Evolutionary conservation across 495 filamentous ascomycete genomes (phyloP).

Genomic region (Penicillium maclennaniae): DNA sequence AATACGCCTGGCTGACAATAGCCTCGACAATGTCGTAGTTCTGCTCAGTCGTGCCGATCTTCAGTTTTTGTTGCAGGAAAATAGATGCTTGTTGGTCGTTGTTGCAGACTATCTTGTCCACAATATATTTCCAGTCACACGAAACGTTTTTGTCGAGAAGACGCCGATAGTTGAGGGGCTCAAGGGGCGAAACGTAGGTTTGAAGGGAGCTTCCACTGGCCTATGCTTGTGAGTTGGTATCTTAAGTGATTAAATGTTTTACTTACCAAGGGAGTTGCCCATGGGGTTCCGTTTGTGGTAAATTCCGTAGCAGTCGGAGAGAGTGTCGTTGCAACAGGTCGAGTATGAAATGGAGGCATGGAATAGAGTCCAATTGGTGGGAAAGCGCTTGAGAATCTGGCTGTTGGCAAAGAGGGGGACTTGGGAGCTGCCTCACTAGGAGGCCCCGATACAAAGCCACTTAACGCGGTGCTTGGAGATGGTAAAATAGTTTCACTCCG

Average conservation of each 20-base stretch:
- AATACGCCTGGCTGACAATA: conserved; percentile 93
- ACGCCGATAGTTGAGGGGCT: conserved; percentile 95
- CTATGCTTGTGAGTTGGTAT: conserved; percentile 20
- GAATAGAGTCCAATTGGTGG: conserved; percentile 51
- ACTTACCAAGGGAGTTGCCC: conserved; percentile 48
- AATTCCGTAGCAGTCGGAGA: conserved; percentile 87
- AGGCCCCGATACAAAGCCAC: conserved; percentile 31
- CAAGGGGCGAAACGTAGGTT: conserved; percentile 80
- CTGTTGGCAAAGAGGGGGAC: conserved; percentile 25
- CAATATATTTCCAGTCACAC: conserved; percentile 99
- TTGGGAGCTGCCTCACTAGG: conserved; percentile 11
- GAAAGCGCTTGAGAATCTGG: conserved; percentile 37
- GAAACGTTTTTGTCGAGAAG: conserved; percentile 93
- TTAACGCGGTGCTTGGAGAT: conserved; percentile 29
- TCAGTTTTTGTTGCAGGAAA: conserved; percentile 97
- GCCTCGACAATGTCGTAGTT: conserved; percentile 96
- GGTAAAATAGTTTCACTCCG: conserved; percentile 38
- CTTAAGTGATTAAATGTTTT: background rate
- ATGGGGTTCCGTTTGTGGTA: conserved; percentile 47
- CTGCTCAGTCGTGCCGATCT: conserved; percentile 91
- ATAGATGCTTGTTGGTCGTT: conserved; percentile 99
- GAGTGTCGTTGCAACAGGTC: conserved; percentile 72
- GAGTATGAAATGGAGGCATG: conserved; percentile 58
- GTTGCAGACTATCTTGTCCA: conserved; percentile 98
- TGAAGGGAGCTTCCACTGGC: conserved; percentile 51